Base-by-base conservation (phyloP, 805 yeast genomes). In the Kluyveromyces starmeri region DNA sequence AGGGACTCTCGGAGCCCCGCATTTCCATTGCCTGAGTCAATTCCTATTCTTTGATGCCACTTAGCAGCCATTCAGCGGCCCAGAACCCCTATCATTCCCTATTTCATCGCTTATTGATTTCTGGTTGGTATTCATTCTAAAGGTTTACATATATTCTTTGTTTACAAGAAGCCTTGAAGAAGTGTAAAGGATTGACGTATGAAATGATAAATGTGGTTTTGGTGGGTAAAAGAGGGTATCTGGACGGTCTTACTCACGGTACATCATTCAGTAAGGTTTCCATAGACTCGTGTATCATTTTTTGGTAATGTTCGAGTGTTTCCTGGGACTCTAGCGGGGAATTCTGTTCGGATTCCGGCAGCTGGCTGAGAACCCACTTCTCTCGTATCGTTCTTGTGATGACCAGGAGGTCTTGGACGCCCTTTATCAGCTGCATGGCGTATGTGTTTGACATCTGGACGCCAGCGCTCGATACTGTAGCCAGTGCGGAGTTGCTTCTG, bases 301-400 rank as follows among this genome's bases (percentile, higher is more conserved):
- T 11, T 14, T 43, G 41, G 25, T 51, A 39, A 13, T 49, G 42
- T 4, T 41, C 37, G 19, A 48, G 33, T 5, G 23, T 20, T 20
- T 30, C 26, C 16, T 48, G 45, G 14, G 44, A 32, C 5, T 32
- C 37, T 17, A 27, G 31, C n/a, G 16, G 32, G 5, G 29, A 24
- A 7, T 25, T 27, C 4, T 31, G 24, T 7, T 32, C 32, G 23
- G 42, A 39, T 15, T 49, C 49, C 2, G 59, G 57, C 8, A 52
- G 50, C 33, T 53, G 58, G 31, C 45, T 51, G 36, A 58, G 32
- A 24, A 57, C 34, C 63, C 63, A 58, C 25, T 49, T 54, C 39
- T 58, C 63, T 20, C 58, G 47, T 19, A 58, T 48, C 15, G 37
- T 42, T 21, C 61, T 47, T 4, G 61, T 55, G 20, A 57, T 43